Percentiles rank a stretch among this genome's conserved stretches.
These are phyloP conservation scores for Metarhizium rileyi DNA, from an alignment of 2,329 filamentous ascomycete genomes.

Conservation along the genomic window DNA sequence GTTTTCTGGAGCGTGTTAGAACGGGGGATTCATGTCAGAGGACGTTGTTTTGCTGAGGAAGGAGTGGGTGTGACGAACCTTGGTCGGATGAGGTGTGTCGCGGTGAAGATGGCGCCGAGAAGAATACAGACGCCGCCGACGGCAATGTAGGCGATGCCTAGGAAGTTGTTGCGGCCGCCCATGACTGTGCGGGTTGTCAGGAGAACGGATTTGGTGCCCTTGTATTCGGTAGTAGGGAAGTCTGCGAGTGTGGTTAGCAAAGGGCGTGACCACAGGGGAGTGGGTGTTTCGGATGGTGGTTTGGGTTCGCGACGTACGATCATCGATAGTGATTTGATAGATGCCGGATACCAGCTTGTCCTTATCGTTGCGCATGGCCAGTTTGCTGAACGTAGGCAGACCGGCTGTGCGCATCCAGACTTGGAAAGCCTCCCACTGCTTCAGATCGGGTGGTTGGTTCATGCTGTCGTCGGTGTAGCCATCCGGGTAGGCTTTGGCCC, in stretches of 20 bases:
- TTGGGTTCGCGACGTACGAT: constrained; percentile 50
- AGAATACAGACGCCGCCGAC: constrained; percentile 89
- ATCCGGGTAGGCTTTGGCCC: constrained; percentile 59
- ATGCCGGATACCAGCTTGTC: constrained; percentile 56
- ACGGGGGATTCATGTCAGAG: neutral
- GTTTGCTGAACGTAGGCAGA: constrained; percentile 87
- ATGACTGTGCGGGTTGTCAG: constrained; percentile 87
- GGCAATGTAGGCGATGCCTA: constrained; percentile 92
- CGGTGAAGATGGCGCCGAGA: constrained; percentile 77
- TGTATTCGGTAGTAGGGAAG: constrained; percentile 70
- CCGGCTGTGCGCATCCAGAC: constrained; percentile 99
- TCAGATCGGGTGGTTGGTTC: constrained; percentile 60
- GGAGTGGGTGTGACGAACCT: too few relatives aligned
- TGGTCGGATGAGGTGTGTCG: constrained; percentile 84
- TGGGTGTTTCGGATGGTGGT: neutral
- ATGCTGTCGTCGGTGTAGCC: constrained; percentile 49
- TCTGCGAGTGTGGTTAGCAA: constrained; percentile 37
- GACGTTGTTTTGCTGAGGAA: too few relatives aligned
- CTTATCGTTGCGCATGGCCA: constrained; percentile 74
- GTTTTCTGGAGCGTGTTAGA: constrained; percentile 55
- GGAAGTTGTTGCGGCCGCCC: constrained; percentile 89
- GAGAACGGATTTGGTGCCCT: constrained; percentile 81
- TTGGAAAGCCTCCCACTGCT: constrained; percentile 75
- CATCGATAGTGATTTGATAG: constrained; percentile 68
- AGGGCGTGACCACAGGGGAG: neutral